These are phyloP conservation scores for Aphanomyces astaci DNA, from an alignment of 352 stramenopile species.

Conservation along the genomic window DNA sequence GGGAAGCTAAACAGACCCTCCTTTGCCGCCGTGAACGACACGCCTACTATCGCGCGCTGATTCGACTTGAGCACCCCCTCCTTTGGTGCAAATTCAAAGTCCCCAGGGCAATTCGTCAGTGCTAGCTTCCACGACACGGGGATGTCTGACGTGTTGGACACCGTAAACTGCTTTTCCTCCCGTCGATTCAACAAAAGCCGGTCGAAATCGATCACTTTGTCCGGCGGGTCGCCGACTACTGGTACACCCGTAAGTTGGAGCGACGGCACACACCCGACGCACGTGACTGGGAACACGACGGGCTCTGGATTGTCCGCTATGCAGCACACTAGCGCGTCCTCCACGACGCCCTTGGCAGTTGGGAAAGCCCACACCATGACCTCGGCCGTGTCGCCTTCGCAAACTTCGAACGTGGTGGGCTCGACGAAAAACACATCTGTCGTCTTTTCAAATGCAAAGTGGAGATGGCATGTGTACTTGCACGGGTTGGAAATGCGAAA, in stretches of 20 bases:
- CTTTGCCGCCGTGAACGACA: constrained; percentile 59
- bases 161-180: constrained; percentile 80
- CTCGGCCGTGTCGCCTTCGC: constrained; percentile 86
- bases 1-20: constrained; percentile 56
- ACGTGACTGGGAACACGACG: constrained; percentile 79
- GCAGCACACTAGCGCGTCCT: constrained; percentile 82
- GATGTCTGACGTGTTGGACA: constrained; percentile 80
- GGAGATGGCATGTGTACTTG: constrained; percentile 59
- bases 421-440: constrained; percentile 60
- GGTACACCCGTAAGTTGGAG: constrained; percentile 55
- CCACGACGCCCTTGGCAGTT: constrained; percentile 39
- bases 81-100: constrained; percentile 67
- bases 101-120: constrained; percentile 29
- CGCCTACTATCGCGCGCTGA: constrained; percentile 47
- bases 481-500: constrained; percentile 90
- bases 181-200: constrained; percentile 81
- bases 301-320: constrained; percentile 88
- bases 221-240: constrained; percentile 26
- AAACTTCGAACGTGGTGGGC: constrained; percentile 61
- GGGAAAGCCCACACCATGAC: constrained; percentile 89
- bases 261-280: constrained; percentile 71
- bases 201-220: constrained; percentile 84
- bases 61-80: constrained; percentile 70
- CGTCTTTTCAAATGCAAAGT: constrained; percentile 40
- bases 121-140: constrained; percentile 62